A percentile compares a stretch with the other conserved stretches of the same genome.
phyloP scores from a whole-genome alignment of 2,329 filamentous ascomycete genomes.

The Aspergillus quadricinctus region DNA sequence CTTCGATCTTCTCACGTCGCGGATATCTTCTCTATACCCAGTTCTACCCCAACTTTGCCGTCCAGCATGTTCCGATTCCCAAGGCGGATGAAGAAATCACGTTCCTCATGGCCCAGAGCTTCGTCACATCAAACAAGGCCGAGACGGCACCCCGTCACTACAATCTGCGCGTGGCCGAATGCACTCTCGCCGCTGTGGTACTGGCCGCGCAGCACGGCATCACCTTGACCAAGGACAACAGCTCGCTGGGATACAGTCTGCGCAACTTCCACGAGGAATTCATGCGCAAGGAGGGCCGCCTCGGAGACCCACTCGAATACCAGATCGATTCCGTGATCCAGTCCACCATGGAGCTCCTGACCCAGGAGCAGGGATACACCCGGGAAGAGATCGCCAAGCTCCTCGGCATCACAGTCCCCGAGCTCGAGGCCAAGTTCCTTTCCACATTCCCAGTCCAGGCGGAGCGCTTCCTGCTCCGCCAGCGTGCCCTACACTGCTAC shows the following conservation, averaged over 20 bases:
- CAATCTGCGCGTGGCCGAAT: slow-evolving; percentile 94
- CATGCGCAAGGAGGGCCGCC: slow-evolving; percentile 53
- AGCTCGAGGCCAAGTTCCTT: slow-evolving; percentile 74
- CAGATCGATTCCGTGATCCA: slow-evolving; percentile 72
- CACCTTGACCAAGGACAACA: slow-evolving; percentile 70
- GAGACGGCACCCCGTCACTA: slow-evolving; percentile 91
- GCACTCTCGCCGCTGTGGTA: slow-evolving; percentile 74
- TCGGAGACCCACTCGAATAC: slow-evolving; percentile 51
- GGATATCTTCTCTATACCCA: slow-evolving; percentile 86
- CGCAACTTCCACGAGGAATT: slow-evolving; percentile 83
- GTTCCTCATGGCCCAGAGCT: slow-evolving; percentile 92
- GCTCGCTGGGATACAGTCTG: slow-evolving; percentile 76
- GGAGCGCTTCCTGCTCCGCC: slow-evolving; percentile 78
- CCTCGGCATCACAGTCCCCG: slow-evolving; percentile 63
- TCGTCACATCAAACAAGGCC: slow-evolving; percentile 90
- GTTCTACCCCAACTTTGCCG: slow-evolving; percentile 75
- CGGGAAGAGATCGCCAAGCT: slow-evolving; percentile 74
- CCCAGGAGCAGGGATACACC: slow-evolving; percentile 79
- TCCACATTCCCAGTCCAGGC: slow-evolving; percentile 85
- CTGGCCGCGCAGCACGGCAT: slow-evolving; percentile 57
- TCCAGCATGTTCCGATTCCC: slow-evolving; percentile 76
- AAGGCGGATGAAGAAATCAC: slow-evolving; percentile 75
- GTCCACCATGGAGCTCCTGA: slow-evolving; percentile 66
- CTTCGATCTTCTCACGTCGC: slow-evolving; percentile 85
- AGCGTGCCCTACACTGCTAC: slow-evolving; percentile 88